Base-by-base conservation (phyloP, 331 rosid species). In the Quercus lobata region DNA sequence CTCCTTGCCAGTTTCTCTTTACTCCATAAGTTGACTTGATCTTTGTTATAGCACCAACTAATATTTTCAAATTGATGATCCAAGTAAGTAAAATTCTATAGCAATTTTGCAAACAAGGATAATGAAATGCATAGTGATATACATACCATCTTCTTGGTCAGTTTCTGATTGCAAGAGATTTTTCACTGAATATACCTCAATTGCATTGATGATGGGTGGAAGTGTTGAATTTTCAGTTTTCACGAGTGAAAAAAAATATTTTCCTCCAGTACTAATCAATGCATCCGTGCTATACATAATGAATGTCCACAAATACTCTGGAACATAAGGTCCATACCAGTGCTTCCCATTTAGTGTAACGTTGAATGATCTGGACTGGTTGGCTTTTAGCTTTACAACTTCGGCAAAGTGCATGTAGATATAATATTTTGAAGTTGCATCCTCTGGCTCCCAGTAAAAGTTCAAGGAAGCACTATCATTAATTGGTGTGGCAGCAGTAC, bases 201-300 rank as follows among this genome's bases (percentile, higher is more conserved):
- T 0, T 6, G 84, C 94, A 74, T 90, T 90, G 71, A 88, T 30
- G 56, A 88, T 79, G 2, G 92, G 91, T 49, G 92, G 85, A 73
- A 62, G 94, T 2, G 88, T 85, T 10, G 91, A 88, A 29, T 61
- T 83, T 7, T 69, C 24, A 37, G 6, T 68, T 58, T 30, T 77
- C 3, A 66, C 0, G 11, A 88, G 2, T 37, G 84, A 69, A 41
- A 84, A 81, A 3, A 21, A 9, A 46, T 73, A 80, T 3, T 9
- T 8, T 10, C 49, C 70, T 25, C 2, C 27, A 25, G 27, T 1
- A 25, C 27, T 25, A 25, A 0, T 1, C 27, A 25, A 25, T 25
- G 27, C 27, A 1, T 25, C 2, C 0, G 0, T 25, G 27, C 2
- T 25, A 25, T 25, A 25, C 27, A 1, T 0, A 25, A 0, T 25